These are phyloP conservation scores for Nakazawaea anatomiae DNA, from an alignment of 805 yeast genomes.

Conservation along the genomic window DNA sequence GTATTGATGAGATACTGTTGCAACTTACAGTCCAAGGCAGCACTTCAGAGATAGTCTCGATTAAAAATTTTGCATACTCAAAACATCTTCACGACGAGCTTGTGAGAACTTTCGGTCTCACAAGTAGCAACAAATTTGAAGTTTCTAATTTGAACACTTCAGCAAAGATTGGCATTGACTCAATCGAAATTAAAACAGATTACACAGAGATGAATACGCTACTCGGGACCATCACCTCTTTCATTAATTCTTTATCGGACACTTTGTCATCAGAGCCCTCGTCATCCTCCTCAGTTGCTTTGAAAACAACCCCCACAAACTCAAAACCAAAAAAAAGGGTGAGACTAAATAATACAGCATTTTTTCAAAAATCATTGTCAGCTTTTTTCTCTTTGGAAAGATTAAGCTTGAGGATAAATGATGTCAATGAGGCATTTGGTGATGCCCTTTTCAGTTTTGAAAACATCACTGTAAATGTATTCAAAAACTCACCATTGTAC, in stretches of 20 bases:
- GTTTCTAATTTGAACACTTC: slow-evolving; percentile 18
- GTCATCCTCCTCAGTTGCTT: background rate
- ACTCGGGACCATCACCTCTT: slow-evolving; percentile 11
- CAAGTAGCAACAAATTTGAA: slow-evolving; percentile 15
- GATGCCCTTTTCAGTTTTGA: slow-evolving; percentile 17
- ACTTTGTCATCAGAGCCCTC: background rate
- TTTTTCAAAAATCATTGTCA: slow-evolving; percentile 16
- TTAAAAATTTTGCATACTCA: slow-evolving; percentile 19
- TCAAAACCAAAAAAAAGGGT: slow-evolving; percentile 12
- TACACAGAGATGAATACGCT: slow-evolving; percentile 22
- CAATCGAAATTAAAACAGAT: slow-evolving; percentile 23
- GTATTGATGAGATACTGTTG: slow-evolving; percentile 26
- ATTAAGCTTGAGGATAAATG: slow-evolving; percentile 11
- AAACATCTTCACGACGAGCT: slow-evolving; percentile 14
- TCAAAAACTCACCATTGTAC: slow-evolving; percentile 12
- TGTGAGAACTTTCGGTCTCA: slow-evolving; percentile 20
- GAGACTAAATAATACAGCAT: slow-evolving; percentile 20
- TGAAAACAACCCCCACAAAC: background rate
- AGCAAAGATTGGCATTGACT: slow-evolving; percentile 13
- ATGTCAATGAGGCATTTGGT: slow-evolving; percentile 27
- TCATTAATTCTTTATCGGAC: slow-evolving; percentile 5
- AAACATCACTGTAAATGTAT: slow-evolving; percentile 14
- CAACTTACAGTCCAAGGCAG: slow-evolving; percentile 13
- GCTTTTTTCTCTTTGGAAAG: slow-evolving; percentile 13
- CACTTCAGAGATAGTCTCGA: slow-evolving; percentile 16